Percentiles rank a stretch among this genome's conserved stretches.
Conservation (phyloP, 1,284 basidiomycete genomes). For the Cystobasidium slooffiae region DNA sequence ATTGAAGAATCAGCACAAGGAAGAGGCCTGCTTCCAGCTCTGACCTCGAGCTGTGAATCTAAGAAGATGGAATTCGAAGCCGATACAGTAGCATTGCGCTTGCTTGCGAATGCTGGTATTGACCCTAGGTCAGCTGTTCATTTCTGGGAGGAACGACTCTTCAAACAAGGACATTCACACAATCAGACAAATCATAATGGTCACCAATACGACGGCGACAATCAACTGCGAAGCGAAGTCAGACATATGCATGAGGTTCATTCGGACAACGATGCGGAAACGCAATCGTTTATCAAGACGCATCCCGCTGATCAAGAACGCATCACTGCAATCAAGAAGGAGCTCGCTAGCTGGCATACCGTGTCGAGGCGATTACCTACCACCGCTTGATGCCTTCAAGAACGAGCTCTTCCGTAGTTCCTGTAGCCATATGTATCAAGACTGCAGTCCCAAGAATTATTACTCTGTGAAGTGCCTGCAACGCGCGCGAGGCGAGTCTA, state of each 20-base stretch:
- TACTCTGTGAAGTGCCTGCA: too few species aligned
- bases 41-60: slow-evolving; percentile 28
- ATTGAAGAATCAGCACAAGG: slow-evolving; percentile 47
- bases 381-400: neutral
- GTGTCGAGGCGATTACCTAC: neutral
- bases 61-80: slow-evolving; percentile 43
- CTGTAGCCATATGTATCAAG: slow-evolving; percentile 5
- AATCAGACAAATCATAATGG: neutral
- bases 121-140: slow-evolving; percentile 49
- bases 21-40: slow-evolving; percentile 48
- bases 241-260: slow-evolving; percentile 5
- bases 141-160: slow-evolving; percentile 50
- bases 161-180: neutral
- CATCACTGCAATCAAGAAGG: slow-evolving; percentile 45
- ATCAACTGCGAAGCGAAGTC: neutral
- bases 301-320: slow-evolving; percentile 51
- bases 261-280: slow-evolving; percentile 18
- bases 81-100: slow-evolving; percentile 39
- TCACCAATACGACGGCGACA: neutral
- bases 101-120: slow-evolving; percentile 51
- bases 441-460: too few species aligned
- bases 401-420: neutral
- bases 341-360: slow-evolving; percentile 49
- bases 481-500: too few species aligned
- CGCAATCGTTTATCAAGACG: slow-evolving; percentile 39